Percentiles rank a stretch among this genome's conserved stretches.
phyloP scores from a whole-genome alignment of 768 basidiomycete species.

The Collybia sp. region DNA sequence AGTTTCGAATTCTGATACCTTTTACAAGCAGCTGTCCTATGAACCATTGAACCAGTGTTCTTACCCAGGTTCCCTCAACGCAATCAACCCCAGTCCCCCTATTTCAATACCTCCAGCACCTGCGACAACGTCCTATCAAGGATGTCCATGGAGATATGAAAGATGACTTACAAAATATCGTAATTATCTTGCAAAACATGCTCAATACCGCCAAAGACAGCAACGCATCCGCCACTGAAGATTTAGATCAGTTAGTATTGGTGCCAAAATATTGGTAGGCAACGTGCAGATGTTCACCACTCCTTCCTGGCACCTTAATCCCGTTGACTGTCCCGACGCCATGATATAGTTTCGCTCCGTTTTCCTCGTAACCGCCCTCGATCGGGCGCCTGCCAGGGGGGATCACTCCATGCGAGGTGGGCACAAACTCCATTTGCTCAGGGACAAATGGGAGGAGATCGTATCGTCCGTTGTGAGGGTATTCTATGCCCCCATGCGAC shows the following conservation, averaged over 20 bases:
- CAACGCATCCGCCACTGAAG: conserved; percentile 35
- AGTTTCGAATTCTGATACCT: too few species aligned
- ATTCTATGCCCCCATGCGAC: conserved; percentile 59
- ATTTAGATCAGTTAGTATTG: conserved; percentile 1
- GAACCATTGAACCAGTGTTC: too few species aligned
- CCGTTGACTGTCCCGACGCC: conserved; percentile 49
- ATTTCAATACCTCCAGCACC: too few species aligned
- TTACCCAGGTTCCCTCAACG: too few species aligned
- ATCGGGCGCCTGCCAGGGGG: conserved; percentile 55
- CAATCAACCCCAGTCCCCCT: too few species aligned
- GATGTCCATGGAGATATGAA: not conserved
- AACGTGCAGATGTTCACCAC: conserved; percentile 63
- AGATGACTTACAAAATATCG: conserved; percentile 40
- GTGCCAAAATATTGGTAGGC: not conserved
- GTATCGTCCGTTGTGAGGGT: conserved; percentile 59
- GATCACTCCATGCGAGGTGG: conserved; percentile 52
- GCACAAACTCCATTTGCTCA: conserved; percentile 72
- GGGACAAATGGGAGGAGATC: conserved; percentile 71
- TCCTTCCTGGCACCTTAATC: conserved; percentile 67
- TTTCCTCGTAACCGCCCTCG: conserved; percentile 74
- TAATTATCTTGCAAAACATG: conserved; percentile 34
- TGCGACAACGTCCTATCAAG: too few species aligned
- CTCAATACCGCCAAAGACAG: conserved; percentile 43
- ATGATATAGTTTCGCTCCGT: conserved; percentile 64
- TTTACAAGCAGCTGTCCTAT: too few species aligned